Percentiles rank a stretch among this genome's conserved stretches.
These are phyloP conservation scores for Kitagawia praeruptora DNA, from an alignment of 129 eudicot species.

Conservation along the genomic window DNA sequence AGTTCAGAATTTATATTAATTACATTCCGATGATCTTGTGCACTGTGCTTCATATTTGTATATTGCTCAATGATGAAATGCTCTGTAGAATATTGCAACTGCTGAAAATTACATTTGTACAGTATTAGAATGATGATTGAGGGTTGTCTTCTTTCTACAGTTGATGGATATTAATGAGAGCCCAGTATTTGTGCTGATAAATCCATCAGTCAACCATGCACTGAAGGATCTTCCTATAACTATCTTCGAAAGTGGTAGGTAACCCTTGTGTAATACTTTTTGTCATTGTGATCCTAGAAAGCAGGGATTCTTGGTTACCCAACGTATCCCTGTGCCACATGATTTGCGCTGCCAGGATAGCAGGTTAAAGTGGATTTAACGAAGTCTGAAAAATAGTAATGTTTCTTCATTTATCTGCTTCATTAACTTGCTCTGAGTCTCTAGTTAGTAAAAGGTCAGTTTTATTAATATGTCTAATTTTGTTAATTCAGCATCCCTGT, in stretches of 20 bases:
- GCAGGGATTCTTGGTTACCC: neutral
- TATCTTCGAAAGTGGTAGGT: conserved; percentile 84
- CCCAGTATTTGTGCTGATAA: conserved; percentile 77
- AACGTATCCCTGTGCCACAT: neutral
- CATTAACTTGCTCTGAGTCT: neutral
- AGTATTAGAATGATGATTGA: conserved; percentile 10
- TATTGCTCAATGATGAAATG: neutral
- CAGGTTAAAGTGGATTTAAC: neutral
- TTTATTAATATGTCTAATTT: neutral
- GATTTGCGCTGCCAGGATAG: neutral
- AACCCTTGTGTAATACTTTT: neutral
- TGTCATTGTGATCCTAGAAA: neutral
- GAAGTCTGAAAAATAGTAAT: neutral
- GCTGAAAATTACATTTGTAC: neutral
- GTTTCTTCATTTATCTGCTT: neutral
- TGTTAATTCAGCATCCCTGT: neutral
- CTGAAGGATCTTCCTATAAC: conserved; percentile 90
- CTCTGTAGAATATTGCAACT: neutral
- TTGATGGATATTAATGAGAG: conserved; percentile 94
- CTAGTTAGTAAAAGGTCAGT: neutral
- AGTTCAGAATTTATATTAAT: too few relatives aligned
- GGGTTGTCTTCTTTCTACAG: conserved; percentile 32
- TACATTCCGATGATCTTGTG: conserved; percentile 27
- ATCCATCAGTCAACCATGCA: conserved; percentile 79
- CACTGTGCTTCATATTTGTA: conserved; percentile 22